Evolutionary conservation across 129 eudicot genomes (phyloP).

Genomic region (Tagetes erecta): DNA sequence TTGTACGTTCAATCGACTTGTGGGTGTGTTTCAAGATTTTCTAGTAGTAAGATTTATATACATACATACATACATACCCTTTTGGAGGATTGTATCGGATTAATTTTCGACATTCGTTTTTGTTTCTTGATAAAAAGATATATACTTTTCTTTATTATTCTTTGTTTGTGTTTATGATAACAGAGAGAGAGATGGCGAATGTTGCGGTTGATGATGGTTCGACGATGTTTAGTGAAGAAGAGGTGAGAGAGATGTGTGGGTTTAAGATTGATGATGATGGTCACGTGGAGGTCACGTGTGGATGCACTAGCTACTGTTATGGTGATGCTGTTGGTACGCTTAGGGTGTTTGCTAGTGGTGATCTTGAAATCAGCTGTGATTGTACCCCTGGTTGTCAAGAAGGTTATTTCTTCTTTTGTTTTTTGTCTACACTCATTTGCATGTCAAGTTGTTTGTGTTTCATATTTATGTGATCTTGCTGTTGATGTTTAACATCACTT

Average conservation of each 20-base stretch:
- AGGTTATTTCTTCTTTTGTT: slow-evolving; percentile 32
- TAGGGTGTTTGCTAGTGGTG: slow-evolving; percentile 62
- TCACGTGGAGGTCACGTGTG: slow-evolving; percentile 80
- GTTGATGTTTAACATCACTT: not conserved
- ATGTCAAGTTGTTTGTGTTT: slow-evolving; percentile 32
- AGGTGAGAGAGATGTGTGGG: slow-evolving; percentile 61
- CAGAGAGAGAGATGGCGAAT: slow-evolving; percentile 22
- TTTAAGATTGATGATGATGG: slow-evolving; percentile 43
- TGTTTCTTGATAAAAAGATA: slow-evolving; percentile 7
- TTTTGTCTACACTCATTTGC: slow-evolving; percentile 18
- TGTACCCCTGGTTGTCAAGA: slow-evolving; percentile 80
- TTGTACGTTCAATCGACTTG: not conserved
- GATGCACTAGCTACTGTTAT: slow-evolving; percentile 72
- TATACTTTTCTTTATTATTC: not conserved
- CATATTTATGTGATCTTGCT: slow-evolving; percentile 15
- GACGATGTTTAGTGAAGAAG: slow-evolving; percentile 61
- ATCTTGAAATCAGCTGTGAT: slow-evolving; percentile 65
- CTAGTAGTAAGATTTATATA: not conserved
- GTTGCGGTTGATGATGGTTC: slow-evolving; percentile 25
- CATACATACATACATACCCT: not conserved
- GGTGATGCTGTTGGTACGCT: slow-evolving; percentile 80
- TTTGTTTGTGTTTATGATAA: not conserved
- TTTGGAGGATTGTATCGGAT: slow-evolving; percentile 11
- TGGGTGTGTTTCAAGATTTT: not conserved
- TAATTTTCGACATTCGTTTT: slow-evolving; percentile 4